Percentiles rank a stretch among this genome's conserved stretches.
phyloP scores from a whole-genome alignment of 352 stramenopile species.

The Phytophthora pseudosyringae region DNA sequence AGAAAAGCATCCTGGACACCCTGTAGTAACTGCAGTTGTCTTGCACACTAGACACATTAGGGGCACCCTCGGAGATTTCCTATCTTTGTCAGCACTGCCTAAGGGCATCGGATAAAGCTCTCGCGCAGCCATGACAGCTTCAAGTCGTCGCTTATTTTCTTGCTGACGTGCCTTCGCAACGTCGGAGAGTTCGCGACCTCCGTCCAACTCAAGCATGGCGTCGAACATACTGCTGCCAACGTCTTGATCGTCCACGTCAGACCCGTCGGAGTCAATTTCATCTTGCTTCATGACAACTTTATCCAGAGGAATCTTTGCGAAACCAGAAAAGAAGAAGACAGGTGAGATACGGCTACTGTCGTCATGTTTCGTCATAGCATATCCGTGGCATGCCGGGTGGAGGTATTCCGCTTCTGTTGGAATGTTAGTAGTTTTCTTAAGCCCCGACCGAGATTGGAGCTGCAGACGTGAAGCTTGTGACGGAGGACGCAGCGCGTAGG shows the following conservation, averaged over 20 bases:
- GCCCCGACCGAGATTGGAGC: constrained; percentile 19
- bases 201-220: constrained; percentile 10
- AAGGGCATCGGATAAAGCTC: constrained; percentile 16
- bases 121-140: constrained; percentile 40
- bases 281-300: constrained; percentile 51
- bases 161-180: constrained; percentile 31
- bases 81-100: constrained; percentile 6
- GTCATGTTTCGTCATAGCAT: constrained; percentile 51
- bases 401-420: constrained; percentile 34
- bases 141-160: constrained; percentile 33
- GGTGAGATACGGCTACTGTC: constrained; percentile 59
- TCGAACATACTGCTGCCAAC: constrained; percentile 10
- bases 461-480: constrained; percentile 34
- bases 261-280: constrained; percentile 31
- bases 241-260: constrained; percentile 35
- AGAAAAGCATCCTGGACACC: constrained; percentile 74
- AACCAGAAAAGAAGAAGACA: constrained; percentile 67
- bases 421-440: constrained; percentile 25
- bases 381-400: constrained; percentile 69
- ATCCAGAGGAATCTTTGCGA: constrained; percentile 67
- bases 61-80: neutral
- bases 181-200: constrained; percentile 16
- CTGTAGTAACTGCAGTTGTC: constrained; percentile 30
- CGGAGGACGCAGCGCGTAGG: constrained; percentile 48
- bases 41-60: constrained; percentile 47